Evolutionary conservation across 1,139 yeast genomes (phyloP), one percentile per base, ranked within the genome.

Genomic region (Blastobotrys apis): DNA sequence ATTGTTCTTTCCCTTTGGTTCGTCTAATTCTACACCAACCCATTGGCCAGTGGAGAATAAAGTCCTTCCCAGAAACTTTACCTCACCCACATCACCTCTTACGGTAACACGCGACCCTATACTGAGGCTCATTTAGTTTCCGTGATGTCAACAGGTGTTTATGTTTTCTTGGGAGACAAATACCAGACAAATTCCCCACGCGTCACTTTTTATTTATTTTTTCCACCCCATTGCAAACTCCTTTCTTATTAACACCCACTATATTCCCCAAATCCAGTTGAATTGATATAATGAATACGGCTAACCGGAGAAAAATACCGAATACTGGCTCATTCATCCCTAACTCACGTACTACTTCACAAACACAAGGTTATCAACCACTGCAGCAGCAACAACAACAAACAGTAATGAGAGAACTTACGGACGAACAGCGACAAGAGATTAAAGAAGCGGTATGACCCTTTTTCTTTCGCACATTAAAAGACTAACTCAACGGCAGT

Each of bases 391-490:
- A 25, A 37, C 33, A 26, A 17, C 21, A 36, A 29, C 41, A 38
- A 29, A 26, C 37, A 15, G 37, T 37, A 9, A 39, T 45, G 34
- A 52, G 63, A 12, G 95, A 87, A 56, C 71, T 90, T 44, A 72
- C 88, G 41, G 90, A 86, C 44, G 97, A 90, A 58, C 97, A 92
- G 63, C 82, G 83, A 54, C 94, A 84, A 57, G 97, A 92, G 61
- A 88, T 92, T 54, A 73, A 90, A 51, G 97, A 92, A 62, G 98
- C 97, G 2, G 73, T 69, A 59, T 50, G 73, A 62, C 5, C 17
- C 3, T 19, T 23, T 23, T 6, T 6, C 26, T 6, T 10, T 6
- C 9, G 10, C 26, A 6, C 26, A 10, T 6, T 6, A 6, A 23
- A 23, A 6, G 9, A 30, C 17, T 12, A 34, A n/a, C 8, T 4